These are phyloP conservation scores for Fusarium illudens DNA, from an alignment of 2,329 filamentous ascomycete species.

Conservation along the genomic window DNA sequence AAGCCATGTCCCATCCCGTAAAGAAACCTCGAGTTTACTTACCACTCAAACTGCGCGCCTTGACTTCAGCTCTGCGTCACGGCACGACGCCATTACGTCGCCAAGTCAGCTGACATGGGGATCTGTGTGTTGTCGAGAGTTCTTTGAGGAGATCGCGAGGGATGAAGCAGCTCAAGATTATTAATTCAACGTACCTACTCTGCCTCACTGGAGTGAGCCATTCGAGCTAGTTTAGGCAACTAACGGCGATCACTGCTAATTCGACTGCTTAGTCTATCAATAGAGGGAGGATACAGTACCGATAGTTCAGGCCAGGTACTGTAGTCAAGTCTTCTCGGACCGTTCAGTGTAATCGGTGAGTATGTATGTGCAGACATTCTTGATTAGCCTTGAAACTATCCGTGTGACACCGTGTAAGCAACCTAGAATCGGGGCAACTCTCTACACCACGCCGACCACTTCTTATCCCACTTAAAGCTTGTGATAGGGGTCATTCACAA, in stretches of 20 bases:
- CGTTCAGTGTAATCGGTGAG: no score
- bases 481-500: background rate
- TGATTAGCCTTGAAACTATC: background rate
- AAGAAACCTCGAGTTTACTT: no score
- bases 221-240: background rate
- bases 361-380: background rate
- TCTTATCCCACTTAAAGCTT: background rate
- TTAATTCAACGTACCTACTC: background rate
- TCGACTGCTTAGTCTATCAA: no score
- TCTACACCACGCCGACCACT: background rate
- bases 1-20: background rate
- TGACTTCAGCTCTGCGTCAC: slow-evolving; percentile 1
- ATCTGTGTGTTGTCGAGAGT: background rate
- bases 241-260: background rate
- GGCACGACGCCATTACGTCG: slow-evolving; percentile 3
- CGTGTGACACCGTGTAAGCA: background rate
- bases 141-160: background rate
- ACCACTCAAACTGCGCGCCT: no score
- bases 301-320: no score
- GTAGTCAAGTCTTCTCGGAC: no score
- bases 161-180: background rate
- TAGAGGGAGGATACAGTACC: no score
- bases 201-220: background rate
- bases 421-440: background rate
- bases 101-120: background rate